These are phyloP conservation scores for Diaporthe sp. DNA, from an alignment of 2,329 filamentous ascomycete species.

Conservation along the genomic window DNA sequence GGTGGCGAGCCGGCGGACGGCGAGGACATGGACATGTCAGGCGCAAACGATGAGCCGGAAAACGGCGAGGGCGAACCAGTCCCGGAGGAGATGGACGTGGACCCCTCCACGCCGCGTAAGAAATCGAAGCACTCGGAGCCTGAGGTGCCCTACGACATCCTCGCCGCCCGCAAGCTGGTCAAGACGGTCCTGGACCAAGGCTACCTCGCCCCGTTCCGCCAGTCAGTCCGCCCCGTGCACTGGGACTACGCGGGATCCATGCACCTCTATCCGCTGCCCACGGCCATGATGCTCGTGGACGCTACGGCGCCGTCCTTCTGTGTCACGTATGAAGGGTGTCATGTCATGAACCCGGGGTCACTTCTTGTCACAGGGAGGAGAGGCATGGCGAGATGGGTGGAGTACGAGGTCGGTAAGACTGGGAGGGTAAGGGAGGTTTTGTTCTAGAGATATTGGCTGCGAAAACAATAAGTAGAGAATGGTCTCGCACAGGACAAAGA, in stretches of 20 bases:
- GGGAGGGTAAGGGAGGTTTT: slow-evolving; percentile 73
- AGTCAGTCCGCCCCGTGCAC: slow-evolving; percentile 81
- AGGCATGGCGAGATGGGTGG: slow-evolving; percentile 83
- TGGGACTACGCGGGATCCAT: slow-evolving; percentile 87
- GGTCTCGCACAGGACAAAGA: background rate
- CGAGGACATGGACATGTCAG: slow-evolving; percentile 47
- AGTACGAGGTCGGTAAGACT: slow-evolving; percentile 78
- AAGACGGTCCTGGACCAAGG: slow-evolving; percentile 94
- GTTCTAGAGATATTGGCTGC: slow-evolving; percentile 51
- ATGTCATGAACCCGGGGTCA: slow-evolving; percentile 91
- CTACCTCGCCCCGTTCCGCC: slow-evolving; percentile 86
- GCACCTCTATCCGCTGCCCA: slow-evolving; percentile 89
- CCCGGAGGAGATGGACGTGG: slow-evolving; percentile 53
- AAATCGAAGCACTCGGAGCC: slow-evolving; percentile 26
- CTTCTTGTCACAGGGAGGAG: slow-evolving; percentile 77
- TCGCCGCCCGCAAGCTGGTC: slow-evolving; percentile 79
- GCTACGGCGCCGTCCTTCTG: slow-evolving; percentile 84
- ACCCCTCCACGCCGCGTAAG: slow-evolving; percentile 42
- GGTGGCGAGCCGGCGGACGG: slow-evolving; percentile 36
- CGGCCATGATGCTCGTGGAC: slow-evolving; percentile 85
- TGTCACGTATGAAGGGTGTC: slow-evolving; percentile 93
- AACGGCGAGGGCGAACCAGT: slow-evolving; percentile 39
- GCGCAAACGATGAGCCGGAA: slow-evolving; percentile 38
- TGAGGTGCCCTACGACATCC: slow-evolving; percentile 59
- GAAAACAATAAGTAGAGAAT: background rate